Base-by-base conservation (phyloP, 352 stramenopile species). In the Pythium utonaiense region DNA sequence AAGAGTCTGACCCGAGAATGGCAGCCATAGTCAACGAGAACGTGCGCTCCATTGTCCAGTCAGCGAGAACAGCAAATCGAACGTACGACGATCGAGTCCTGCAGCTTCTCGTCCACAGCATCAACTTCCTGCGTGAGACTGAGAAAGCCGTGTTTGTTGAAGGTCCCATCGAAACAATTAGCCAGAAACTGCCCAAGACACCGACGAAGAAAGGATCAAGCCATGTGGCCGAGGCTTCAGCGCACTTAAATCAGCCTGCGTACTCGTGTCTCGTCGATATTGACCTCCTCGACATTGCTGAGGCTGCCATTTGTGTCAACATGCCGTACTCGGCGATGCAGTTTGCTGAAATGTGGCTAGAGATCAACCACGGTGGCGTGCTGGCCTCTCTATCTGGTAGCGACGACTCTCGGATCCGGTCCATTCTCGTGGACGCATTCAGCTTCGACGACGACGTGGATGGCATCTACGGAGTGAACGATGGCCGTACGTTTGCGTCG, bases 321-420 rank as follows among this genome's bases (percentile, higher is more conserved):
- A 93, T 96, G 83, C 86, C 86, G 8, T 96, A 91, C 48, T 92
- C 85, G 19, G 83, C 86, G 1, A 93, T 96, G 80, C 86, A 96
- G 53, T 96, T 89, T 53, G 79, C 91, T n/a, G 86, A 96, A 57
- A 88, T 92, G 83, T 92, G 83, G 77, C 60, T 96, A 5, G 86
- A 96, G 66, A 66, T 73, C 13, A 67, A 69, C 4, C 49, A 89
- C 19, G 82, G 78, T 3, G 75, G 74, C 0, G 74, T 74, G 45
- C 60, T 89, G 1, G 75, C 75, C 1, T 71, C 69, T 27, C 33
- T 87, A 19, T 76, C 69, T 24, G 64, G 57, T 1, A 41, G 74
- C 59, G 75, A 65, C 16, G 54, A 64, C n/a, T 8, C 28, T 8
- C 61, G 57, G 1, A 65, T 80, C 12, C 77, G 80, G 12, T 62